These are phyloP conservation scores for Moricandia arvensis DNA, from an alignment of 345 rosid genomes.

Conservation along the genomic window DNA sequence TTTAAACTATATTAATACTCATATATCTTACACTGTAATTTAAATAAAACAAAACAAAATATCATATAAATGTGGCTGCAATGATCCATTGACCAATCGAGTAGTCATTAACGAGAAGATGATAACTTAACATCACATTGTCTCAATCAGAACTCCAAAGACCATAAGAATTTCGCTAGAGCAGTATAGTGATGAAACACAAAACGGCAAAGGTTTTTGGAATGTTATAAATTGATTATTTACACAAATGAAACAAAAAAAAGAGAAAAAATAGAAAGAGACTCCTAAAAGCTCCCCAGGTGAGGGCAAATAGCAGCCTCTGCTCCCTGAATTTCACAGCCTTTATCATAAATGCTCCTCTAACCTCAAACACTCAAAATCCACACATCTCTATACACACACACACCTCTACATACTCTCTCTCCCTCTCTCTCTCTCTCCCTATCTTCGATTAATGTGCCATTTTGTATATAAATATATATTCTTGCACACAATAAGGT, in stretches of 20 bases:
- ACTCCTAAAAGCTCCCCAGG: conserved; percentile 38
- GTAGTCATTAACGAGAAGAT: conserved; percentile 37
- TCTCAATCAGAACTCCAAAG: conserved; percentile 36
- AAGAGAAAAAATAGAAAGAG: conserved; percentile 23
- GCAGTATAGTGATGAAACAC: conserved; percentile 17
- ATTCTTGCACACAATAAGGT: conserved; percentile 27
- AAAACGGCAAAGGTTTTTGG: conserved; percentile 23
- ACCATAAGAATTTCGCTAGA: conserved; percentile 30
- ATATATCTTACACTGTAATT: background rate
- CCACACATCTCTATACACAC: too few species aligned
- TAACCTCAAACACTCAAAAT: conserved; percentile 44
- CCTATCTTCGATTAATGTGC: background rate
- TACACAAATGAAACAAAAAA: too few species aligned
- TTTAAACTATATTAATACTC: background rate
- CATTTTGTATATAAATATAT: conserved; percentile 34
- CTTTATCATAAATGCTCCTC: conserved; percentile 41
- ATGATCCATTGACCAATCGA: conserved; percentile 31
- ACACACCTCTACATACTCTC: too few species aligned
- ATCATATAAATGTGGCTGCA: background rate
- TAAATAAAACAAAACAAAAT: background rate
- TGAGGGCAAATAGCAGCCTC: conserved; percentile 37
- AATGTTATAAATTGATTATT: background rate
- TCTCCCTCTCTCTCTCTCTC: too few species aligned
- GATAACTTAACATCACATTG: conserved; percentile 37
- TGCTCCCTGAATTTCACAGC: conserved; percentile 40